phyloP scores from a whole-genome alignment of 1,284 basidiomycete genomes.

The Volvariella surrecta region DNA sequence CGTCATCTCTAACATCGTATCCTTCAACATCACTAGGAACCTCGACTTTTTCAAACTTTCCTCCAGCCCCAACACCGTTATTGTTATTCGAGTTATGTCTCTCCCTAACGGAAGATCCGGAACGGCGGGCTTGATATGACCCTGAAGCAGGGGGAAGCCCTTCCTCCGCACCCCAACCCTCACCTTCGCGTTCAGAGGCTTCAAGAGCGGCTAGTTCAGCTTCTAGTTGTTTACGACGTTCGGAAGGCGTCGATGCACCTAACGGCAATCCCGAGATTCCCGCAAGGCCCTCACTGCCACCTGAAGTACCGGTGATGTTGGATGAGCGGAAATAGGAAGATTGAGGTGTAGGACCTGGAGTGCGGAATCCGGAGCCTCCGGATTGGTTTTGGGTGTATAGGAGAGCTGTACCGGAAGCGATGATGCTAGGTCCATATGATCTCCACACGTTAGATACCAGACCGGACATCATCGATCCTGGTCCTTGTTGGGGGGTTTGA shows the following conservation, averaged over 20 bases:
- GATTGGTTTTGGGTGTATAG: slow-evolving; percentile 30
- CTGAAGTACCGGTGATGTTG: slow-evolving; percentile 12
- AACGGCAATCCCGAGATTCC: slow-evolving; percentile 10
- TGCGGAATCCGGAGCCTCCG: slow-evolving; percentile 5
- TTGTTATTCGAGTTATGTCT: slow-evolving; percentile 25
- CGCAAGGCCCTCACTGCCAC: slow-evolving; percentile 10
- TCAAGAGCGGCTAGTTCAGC: slow-evolving; percentile 45
- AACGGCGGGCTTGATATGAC: slow-evolving; percentile 21
- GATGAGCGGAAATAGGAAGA: slow-evolving; percentile 3
- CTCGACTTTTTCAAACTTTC: slow-evolving; percentile 55
- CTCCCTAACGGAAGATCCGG: slow-evolving; percentile 34
- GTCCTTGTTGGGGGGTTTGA: slow-evolving; percentile 14
- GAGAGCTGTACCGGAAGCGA: slow-evolving; percentile 56
- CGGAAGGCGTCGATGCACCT: slow-evolving; percentile 12
- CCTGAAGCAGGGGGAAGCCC: slow-evolving; percentile 25
- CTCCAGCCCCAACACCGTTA: slow-evolving; percentile 13
- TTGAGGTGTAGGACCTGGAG: not conserved
- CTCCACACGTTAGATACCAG: slow-evolving; percentile 60
- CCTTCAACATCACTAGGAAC: slow-evolving; percentile 59
- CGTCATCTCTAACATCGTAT: slow-evolving; percentile 30
- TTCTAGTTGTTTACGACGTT: slow-evolving; percentile 39
- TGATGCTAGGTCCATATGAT: slow-evolving; percentile 63
- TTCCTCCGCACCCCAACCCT: slow-evolving; percentile 15
- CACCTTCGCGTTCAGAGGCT: slow-evolving; percentile 11
- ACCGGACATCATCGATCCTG: slow-evolving; percentile 38